phyloP scores from a whole-genome alignment of 179 eudicot species.

The Gypsophila paniculata region DNA sequence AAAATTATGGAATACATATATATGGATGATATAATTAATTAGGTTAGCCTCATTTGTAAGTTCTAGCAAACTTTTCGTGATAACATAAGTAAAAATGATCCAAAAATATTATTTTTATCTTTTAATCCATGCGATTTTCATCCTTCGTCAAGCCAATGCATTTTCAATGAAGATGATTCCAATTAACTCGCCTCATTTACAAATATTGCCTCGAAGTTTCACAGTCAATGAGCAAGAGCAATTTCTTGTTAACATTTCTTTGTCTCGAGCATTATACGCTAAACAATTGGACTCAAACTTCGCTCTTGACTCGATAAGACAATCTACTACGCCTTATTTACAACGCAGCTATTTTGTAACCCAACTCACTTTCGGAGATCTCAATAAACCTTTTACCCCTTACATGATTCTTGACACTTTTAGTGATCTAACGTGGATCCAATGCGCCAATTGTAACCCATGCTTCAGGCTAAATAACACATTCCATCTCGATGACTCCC shows the following conservation, averaged over 20 bases:
- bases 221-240: neutral
- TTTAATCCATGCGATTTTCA: neutral
- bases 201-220: constrained; percentile 13
- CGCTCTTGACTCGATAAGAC: neutral
- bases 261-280: constrained; percentile 5
- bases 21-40: too few species aligned
- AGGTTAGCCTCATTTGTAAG: neutral
- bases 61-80: neutral
- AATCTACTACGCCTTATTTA: too few species aligned
- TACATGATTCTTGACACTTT: constrained; percentile 16
- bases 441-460: constrained; percentile 19
- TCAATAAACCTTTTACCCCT: neutral
- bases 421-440: constrained; percentile 18
- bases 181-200: constrained; percentile 19
- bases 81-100: neutral
- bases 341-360: neutral
- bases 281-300: neutral
- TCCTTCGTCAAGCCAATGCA: constrained; percentile 12
- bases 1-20: too few species aligned
- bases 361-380: neutral
- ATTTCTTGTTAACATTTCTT: constrained; percentile 15
- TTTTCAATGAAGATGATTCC: constrained; percentile 20
- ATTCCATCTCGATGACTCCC: neutral
- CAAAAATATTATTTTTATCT: neutral
- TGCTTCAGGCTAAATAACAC: neutral